Evolutionary conservation across 1,284 basidiomycete genomes (phyloP).

Genomic region (Boletus austroedulis): DNA sequence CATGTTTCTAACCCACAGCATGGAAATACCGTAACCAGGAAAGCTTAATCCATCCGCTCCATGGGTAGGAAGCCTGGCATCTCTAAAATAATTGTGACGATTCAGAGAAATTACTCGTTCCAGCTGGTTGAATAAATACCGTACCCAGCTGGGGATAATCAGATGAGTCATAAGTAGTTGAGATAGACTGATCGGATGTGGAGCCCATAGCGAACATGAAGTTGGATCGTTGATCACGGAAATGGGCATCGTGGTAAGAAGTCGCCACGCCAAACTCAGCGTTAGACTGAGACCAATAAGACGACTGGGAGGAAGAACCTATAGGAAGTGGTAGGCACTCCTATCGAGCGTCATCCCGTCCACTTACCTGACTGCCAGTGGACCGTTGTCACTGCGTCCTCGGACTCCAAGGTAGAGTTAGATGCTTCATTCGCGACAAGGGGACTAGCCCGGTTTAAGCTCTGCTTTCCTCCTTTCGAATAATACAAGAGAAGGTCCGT

Average conservation of each 20-base stretch:
- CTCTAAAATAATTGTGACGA: too few relatives aligned
- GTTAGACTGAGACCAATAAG: background rate
- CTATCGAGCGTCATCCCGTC: background rate
- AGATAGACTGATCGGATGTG: background rate
- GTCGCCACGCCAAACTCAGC: background rate
- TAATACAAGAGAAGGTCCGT: constrained; percentile 6
- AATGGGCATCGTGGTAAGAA: background rate
- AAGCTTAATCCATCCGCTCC: background rate
- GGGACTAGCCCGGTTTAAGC: background rate
- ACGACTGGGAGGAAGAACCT: constrained; percentile 2
- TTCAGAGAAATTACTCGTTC: too few relatives aligned
- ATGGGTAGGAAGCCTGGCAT: background rate
- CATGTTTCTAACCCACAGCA: background rate
- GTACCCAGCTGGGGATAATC: background rate
- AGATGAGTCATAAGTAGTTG: background rate
- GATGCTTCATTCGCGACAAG: background rate
- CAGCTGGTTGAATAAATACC: background rate
- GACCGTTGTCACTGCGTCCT: background rate
- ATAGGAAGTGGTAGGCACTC: background rate
- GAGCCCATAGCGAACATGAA: background rate
- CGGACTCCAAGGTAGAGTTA: background rate
- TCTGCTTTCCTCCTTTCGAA: background rate
- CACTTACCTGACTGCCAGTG: constrained; percentile 2
- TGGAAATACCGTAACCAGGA: background rate
- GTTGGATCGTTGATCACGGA: constrained; percentile 6